Percentiles rank a stretch among this genome's conserved stretches.
Evolutionary conservation across 73 alveolate genomes (phyloP).

Genomic region (Uronychia binucleata): DNA sequence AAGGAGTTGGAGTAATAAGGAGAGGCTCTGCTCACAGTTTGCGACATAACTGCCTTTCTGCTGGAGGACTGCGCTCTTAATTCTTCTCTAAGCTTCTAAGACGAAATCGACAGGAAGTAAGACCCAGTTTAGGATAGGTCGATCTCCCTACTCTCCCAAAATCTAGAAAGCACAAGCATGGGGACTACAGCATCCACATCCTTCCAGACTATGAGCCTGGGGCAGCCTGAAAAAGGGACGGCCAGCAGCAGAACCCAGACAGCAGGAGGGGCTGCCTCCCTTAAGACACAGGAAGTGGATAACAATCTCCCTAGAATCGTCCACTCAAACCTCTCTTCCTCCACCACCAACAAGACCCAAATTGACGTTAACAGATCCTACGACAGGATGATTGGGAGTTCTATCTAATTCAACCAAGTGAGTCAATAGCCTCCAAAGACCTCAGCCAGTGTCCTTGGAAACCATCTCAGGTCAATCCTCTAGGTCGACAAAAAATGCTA

Average conservation of each 20-base stretch:
- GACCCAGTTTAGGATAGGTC: neutral
- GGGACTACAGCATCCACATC: too few species aligned
- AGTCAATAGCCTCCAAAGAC: neutral
- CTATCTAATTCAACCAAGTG: neutral
- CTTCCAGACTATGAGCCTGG: too few species aligned
- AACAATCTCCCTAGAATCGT: neutral
- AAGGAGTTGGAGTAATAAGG: neutral
- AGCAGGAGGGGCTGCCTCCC: neutral
- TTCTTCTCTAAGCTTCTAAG: neutral
- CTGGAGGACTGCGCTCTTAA: neutral
- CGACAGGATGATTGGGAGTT: neutral
- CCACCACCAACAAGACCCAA: neutral
- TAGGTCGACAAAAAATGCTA: neutral
- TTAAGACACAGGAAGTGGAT: neutral
- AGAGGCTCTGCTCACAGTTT: neutral
- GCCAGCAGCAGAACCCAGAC: neutral
- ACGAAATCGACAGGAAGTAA: neutral
- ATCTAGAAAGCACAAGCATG: too few species aligned
- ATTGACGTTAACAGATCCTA: neutral
- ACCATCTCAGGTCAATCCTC: neutral
- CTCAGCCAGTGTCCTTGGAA: neutral
- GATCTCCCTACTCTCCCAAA: neutral
- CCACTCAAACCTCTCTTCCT: neutral
- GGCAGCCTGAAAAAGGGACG: too few species aligned
- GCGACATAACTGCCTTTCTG: neutral